A percentile compares a stretch with the other conserved stretches of the same genome.
These are phyloP conservation scores for Hibiscus mutabilis DNA, from an alignment of 345 rosid genomes.

Conservation along the genomic window DNA sequence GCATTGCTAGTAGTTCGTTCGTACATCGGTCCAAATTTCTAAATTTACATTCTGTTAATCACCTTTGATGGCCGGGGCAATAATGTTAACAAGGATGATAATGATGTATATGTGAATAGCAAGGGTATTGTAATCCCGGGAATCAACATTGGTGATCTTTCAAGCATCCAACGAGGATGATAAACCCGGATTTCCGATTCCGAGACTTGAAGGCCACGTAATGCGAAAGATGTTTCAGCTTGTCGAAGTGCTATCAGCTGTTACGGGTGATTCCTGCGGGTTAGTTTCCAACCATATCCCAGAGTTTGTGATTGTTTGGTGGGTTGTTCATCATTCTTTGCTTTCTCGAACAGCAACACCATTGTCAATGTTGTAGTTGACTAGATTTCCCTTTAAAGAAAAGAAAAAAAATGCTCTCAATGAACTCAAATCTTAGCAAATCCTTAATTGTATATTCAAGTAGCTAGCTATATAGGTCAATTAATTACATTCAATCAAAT, in stretches of 20 bases:
- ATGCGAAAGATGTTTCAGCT: slow-evolving; percentile 4
- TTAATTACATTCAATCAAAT: neutral
- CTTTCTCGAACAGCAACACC: neutral
- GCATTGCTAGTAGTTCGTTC: slow-evolving; percentile 5
- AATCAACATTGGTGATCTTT: neutral
- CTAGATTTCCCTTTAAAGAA: neutral
- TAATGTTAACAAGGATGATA: slow-evolving; percentile 5
- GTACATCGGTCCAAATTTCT: slow-evolving; percentile 8
- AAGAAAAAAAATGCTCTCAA: neutral
- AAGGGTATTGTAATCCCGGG: neutral
- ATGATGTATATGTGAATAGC: slow-evolving; percentile 16
- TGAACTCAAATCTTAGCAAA: neutral
- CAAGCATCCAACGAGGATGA: neutral
- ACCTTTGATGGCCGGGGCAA: neutral
- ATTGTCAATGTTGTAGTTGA: slow-evolving; percentile 1
- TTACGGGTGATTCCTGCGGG: neutral
- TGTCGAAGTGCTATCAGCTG: neutral
- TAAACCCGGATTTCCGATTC: neutral
- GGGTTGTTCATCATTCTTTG: slow-evolving; percentile 10
- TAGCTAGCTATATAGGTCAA: neutral
- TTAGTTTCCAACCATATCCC: neutral
- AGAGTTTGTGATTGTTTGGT: neutral
- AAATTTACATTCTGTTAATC: neutral
- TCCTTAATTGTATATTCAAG: slow-evolving; percentile 13
- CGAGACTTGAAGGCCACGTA: neutral